These are phyloP conservation scores for Leucocoprinus sp. DNA, from an alignment of 768 basidiomycete genomes.

Conservation along the genomic window DNA sequence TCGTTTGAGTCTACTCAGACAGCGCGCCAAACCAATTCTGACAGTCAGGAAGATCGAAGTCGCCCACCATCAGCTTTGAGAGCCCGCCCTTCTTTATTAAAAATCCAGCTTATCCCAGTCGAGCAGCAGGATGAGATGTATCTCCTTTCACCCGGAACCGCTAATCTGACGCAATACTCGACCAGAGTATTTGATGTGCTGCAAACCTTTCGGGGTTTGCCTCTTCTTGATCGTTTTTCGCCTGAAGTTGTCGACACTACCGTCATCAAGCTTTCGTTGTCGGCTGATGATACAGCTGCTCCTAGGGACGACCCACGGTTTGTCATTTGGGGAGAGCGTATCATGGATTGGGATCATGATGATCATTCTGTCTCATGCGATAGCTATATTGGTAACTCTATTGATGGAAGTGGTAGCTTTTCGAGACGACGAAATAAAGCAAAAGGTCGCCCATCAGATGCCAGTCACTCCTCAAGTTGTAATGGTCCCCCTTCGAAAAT, in stretches of 20 bases:
- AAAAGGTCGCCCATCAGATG: constrained; percentile 23
- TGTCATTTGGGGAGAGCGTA: constrained; percentile 77
- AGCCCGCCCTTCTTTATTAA: constrained; percentile 5
- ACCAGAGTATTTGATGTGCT: constrained; percentile 75
- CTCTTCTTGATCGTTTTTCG: constrained; percentile 59
- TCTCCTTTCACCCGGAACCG: constrained; percentile 37
- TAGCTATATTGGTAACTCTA: constrained; percentile 23
- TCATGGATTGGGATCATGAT: constrained; percentile 24
- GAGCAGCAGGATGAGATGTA: constrained; percentile 12
- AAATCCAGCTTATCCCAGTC: constrained; percentile 8
- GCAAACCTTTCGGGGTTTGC: constrained; percentile 72
- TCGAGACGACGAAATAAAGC: constrained; percentile 28
- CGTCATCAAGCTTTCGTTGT: constrained; percentile 66
- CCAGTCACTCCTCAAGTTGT: constrained; percentile 15
- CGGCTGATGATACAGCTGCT: constrained; percentile 56
- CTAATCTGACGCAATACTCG: constrained; percentile 55
- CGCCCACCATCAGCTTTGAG: constrained; percentile 23
- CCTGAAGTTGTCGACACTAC: constrained; percentile 49
- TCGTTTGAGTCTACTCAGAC: constrained; percentile 81
- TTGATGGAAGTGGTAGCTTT: constrained; percentile 20
- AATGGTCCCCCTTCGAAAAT: constrained; percentile 28
- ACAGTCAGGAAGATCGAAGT: constrained; percentile 13
- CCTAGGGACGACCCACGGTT: constrained; percentile 87
- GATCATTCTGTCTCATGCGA: constrained; percentile 27
- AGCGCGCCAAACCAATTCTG: constrained; percentile 44